phyloP scores from a whole-genome alignment of 73 alveolate species.

The Paramecium tetraurelia region DNA sequence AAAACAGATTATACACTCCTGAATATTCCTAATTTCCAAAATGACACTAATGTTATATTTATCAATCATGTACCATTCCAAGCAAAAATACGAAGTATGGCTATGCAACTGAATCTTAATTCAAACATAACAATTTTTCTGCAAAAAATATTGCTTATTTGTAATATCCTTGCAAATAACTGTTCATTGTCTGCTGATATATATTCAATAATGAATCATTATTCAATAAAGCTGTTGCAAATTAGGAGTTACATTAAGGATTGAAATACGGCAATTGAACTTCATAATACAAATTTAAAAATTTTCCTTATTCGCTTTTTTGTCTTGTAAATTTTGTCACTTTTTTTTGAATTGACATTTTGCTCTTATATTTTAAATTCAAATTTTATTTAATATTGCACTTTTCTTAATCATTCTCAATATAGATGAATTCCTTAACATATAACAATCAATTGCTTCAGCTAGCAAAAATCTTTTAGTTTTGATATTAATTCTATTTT shows the following conservation, averaged over 20 bases:
- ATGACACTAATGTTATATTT: background rate
- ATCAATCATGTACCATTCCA: background rate
- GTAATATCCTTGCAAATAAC: slow-evolving; percentile 35
- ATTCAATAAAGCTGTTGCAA: background rate
- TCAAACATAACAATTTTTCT: slow-evolving; percentile 16
- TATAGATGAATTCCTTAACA: background rate
- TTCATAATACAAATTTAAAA: background rate
- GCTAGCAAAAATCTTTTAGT: background rate
- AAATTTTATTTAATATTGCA: background rate
- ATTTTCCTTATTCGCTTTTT: background rate
- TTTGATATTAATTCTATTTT: background rate
- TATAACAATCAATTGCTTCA: background rate
- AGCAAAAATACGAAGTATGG: background rate
- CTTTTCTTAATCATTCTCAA: background rate
- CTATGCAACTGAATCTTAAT: background rate
- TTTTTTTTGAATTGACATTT: slow-evolving; percentile 13
- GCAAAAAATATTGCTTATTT: slow-evolving; percentile 40
- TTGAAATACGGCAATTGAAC: slow-evolving; percentile 12
- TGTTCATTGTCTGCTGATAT: background rate
- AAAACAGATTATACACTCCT: background rate
- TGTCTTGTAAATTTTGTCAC: background rate
- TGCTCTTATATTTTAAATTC: background rate
- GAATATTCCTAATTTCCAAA: background rate
- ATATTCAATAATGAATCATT: slow-evolving; percentile 6
- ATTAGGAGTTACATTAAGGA: background rate